Base-by-base conservation (phyloP, 1,284 basidiomycete genomes). In the Malassezia vespertilionis region DNA sequence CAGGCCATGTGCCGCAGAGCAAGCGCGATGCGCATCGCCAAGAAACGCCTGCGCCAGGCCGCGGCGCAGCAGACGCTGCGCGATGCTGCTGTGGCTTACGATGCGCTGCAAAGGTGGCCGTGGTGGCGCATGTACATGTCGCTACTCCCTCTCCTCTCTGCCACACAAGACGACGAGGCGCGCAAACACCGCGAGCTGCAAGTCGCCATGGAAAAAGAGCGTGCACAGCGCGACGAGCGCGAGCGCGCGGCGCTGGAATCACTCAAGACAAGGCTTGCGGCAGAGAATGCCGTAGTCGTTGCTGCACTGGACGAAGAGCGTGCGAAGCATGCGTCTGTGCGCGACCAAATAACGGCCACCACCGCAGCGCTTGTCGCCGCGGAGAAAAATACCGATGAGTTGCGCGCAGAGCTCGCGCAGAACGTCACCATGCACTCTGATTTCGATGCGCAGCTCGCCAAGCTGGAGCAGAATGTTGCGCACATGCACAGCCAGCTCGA, bases 81-180 rank as follows among this genome's bases (percentile, higher is more conserved):
- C 71, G 79, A 83, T 27, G 97, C 97, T 69, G 91, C 91, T 2
- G 76, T 86, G 10, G 78, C 95, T 11, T 97, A 97, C 65, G 58
- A 58, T 23, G 52, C 62, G 82, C 82, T 20, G 80, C 86, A 82
- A 39, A 86, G 91, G 49, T 97, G 91, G 93, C 89, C 93, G 1
- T 97, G 93, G 93, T 99, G 93, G 93, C 85, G 89, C 57, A 77
- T 97, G 14, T 99, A 93, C 71, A 89, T 86, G 14, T 93, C 78
- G 80, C 52, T 99, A 20, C 82, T 89, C 35, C 93, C 93, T 0
- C 72, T 97, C 11, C 78, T 99, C 10, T 85, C 86, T 14, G 91
- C 90, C 1, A 95, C 91, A 2, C 77, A 88, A 18, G 84, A 82
- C 55, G 91, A 97, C 63, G 88, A 93, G 32, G 91, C 95, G 71